Evolutionary conservation across 306 rosid species (phyloP), one percentile per base, ranked within the genome.

Genomic region (Comarum palustre): DNA sequence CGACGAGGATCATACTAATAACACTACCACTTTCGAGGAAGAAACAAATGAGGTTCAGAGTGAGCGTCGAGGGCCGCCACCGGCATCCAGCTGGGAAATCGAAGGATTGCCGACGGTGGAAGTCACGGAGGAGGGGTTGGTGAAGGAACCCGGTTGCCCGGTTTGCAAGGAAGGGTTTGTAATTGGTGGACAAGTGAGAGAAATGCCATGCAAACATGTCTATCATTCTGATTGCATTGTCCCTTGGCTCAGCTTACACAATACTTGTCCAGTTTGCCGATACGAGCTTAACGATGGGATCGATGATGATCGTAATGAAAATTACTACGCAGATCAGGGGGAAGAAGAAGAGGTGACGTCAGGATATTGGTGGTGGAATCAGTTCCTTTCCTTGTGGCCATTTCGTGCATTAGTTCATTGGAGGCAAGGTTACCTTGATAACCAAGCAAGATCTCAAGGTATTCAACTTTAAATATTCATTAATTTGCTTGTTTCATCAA

Each of bases 221-320:
- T 92, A 90, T 57, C 98, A 92, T 78, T 78, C 83, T 0, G 89
- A 84, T 20, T 92, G 98, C 64, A 75, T 92, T 43, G 59, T 77
- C 1, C 91, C 98, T 7, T 92, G 98, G 98, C 83, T 92, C 39
- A 67, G 67, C 1, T 58, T 85, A 43, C 96, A 85, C 59, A 92
- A 84, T 27, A 84, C 98, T 0, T 90, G 98, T 59, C 98, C 98
- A 2, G 84, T 90, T 10, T 88, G 94, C 58, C 92, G 90, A 63
- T 61, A 77, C 29, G 83, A 81, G 76, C 70, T 90, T 6, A 74
- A 55, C 42, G 61, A 29, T 12, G 20, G 32, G 31, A 2, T 25
- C 17, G 9, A 31, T 4, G 50, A 16, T 5, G 34, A 43, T 11
- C 16, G 17, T 3, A 13, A 46, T 1, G 74, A 22, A 50, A 63